phyloP scores from a whole-genome alignment of 2,329 filamentous ascomycete species.

The Pyricularia pennisetigena region DNA sequence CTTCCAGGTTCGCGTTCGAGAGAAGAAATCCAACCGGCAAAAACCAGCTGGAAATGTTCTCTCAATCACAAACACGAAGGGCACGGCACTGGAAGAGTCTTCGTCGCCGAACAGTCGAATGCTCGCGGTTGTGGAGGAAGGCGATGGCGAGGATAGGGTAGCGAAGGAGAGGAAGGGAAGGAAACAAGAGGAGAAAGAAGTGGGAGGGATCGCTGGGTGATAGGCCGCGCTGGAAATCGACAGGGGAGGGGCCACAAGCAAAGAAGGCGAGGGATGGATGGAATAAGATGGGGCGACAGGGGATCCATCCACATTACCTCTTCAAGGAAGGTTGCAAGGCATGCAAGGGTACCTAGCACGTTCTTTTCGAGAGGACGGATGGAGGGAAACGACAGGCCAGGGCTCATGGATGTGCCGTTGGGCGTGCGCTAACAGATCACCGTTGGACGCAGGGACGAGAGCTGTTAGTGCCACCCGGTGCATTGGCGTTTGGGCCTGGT shows the following conservation, averaged over 20 bases:
- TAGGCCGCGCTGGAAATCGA: background rate
- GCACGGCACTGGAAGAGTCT: constrained; percentile 12
- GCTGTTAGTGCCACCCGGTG: constrained; percentile 1
- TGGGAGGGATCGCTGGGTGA: constrained; percentile 2
- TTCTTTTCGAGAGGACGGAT: constrained; percentile 1
- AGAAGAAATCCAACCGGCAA: constrained; percentile 3
- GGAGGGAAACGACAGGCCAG: constrained; percentile 3
- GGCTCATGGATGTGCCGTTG: background rate
- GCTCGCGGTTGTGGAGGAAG: constrained; percentile 16
- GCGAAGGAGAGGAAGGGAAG: constrained; percentile 3
- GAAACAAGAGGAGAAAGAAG: background rate
- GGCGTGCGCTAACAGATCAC: constrained; percentile 1
- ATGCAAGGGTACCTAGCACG: background rate
- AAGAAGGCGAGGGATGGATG: constrained; percentile 4
- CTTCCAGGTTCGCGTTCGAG: constrained; percentile 8
- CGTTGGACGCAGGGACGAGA: background rate
- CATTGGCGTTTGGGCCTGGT: background rate
- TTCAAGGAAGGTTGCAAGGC: background rate
- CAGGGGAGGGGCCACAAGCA: background rate
- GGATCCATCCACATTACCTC: constrained; percentile 1
- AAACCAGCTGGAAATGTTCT: constrained; percentile 9
- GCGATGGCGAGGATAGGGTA: constrained; percentile 10
- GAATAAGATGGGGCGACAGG: constrained; percentile 2
- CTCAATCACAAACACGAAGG: constrained; percentile 12
- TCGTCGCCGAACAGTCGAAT: constrained; percentile 13